These are phyloP conservation scores for Cyclotella atomus DNA, from an alignment of 108 stramenopile species.

Conservation along the genomic window DNA sequence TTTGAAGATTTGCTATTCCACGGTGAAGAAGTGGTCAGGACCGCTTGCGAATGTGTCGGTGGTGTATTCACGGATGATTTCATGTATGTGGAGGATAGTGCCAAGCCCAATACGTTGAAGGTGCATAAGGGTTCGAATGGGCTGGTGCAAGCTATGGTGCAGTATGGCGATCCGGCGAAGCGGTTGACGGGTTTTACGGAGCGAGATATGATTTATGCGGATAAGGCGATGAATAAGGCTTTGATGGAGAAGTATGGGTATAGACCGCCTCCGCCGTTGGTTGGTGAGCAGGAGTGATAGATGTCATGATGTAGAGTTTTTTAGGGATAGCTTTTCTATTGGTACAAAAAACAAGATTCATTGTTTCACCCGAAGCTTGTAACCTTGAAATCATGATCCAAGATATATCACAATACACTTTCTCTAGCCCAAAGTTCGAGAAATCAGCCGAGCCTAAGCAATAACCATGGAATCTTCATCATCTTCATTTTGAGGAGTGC, in stretches of 20 bases:
- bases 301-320: no score
- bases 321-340: no score
- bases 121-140: conserved; percentile 69
- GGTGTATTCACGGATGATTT: conserved; percentile 63
- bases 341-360: no score
- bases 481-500: neutral
- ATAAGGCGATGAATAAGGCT: conserved; percentile 52
- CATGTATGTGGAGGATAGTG: conserved; percentile 66
- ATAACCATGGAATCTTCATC: no score
- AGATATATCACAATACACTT: no score
- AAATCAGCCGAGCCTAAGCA: no score
- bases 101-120: conserved; percentile 50
- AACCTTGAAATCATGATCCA: no score
- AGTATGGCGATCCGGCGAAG: conserved; percentile 72
- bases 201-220: conserved; percentile 64
- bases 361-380: no score
- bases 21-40: conserved; percentile 63
- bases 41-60: conserved; percentile 79
- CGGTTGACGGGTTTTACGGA: conserved; percentile 64
- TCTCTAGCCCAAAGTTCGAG: no score
- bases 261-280: conserved; percentile 12
- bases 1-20: conserved; percentile 91
- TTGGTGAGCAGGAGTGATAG: neutral
- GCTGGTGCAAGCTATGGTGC: conserved; percentile 75
- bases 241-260: conserved; percentile 65